Conservation (phyloP, 371 early-diverging fungal species). For the Catenaria anguillulae region DNA sequence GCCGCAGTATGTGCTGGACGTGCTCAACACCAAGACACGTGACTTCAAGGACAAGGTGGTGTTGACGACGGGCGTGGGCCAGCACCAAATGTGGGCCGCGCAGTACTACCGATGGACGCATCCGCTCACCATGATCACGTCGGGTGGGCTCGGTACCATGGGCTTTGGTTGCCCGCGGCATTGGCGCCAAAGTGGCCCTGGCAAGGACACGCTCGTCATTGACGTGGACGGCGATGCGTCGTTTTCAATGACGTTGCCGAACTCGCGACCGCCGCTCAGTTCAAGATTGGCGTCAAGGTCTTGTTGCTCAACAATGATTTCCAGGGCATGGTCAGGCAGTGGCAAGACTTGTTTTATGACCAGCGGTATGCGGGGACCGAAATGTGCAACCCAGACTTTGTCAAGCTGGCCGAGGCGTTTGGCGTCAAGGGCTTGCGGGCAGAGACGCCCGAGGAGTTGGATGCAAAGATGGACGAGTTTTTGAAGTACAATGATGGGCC, state of each 20-base stretch:
- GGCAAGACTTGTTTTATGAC: constrained; percentile 79
- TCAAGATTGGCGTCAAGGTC: constrained; percentile 90
- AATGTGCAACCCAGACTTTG: constrained; percentile 97
- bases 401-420: constrained; percentile 91
- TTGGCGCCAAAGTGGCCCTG: constrained; percentile 77
- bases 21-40: constrained; percentile 64
- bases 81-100: constrained; percentile 96
- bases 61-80: constrained; percentile 91
- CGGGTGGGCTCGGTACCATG: constrained; percentile 96
- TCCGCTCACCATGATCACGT: constrained; percentile 77
- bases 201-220: constrained; percentile 80
- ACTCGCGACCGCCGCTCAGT: constrained; percentile 86
- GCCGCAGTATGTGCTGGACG: constrained; percentile 86
- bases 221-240: constrained; percentile 96
- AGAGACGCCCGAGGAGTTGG: constrained; percentile 62
- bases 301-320: constrained; percentile 90
- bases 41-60: constrained; percentile 79
- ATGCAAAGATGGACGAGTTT: constrained; percentile 79
- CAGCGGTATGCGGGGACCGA: constrained; percentile 80
- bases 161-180: constrained; percentile 90
- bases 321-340: constrained; percentile 81
- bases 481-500: constrained; percentile 55
- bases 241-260: constrained; percentile 98
- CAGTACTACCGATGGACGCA: constrained; percentile 55
- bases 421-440: constrained; percentile 74